Evolutionary conservation across 148 eudicot genomes (phyloP).

Genomic region (Drosera capensis): DNA sequence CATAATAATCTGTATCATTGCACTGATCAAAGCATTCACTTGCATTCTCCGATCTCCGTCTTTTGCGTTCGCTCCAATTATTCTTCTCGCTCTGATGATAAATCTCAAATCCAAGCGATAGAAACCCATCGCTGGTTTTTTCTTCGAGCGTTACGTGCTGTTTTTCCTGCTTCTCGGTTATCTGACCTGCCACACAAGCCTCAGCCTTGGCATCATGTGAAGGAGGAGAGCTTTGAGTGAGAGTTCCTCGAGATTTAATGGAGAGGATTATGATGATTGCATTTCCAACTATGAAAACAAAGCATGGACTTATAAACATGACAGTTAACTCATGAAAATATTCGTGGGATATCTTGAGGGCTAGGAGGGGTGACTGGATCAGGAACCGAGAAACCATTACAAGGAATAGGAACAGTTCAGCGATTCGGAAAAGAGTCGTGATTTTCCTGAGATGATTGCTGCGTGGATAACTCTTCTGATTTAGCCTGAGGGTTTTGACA

Average conservation of each 20-base stretch:
- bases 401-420: slow-evolving; percentile 45
- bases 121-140: not conserved
- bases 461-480: not conserved
- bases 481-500: not conserved
- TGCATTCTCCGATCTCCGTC: slow-evolving; percentile 26
- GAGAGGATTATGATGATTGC: slow-evolving; percentile 46
- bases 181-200: not conserved
- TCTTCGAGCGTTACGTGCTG: not conserved
- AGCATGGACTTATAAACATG: slow-evolving; percentile 34
- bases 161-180: not conserved
- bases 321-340: slow-evolving; percentile 18
- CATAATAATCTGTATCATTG: slow-evolving; percentile 6
- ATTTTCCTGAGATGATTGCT: not conserved
- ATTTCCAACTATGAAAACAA: slow-evolving; percentile 67
- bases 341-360: slow-evolving; percentile 28
- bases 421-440: slow-evolving; percentile 42
- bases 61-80: slow-evolving; percentile 15
- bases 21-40: slow-evolving; percentile 6
- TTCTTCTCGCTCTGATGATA: slow-evolving; percentile 38
- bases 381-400: slow-evolving; percentile 34
- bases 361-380: slow-evolving; percentile 21
- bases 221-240: not conserved
- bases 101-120: slow-evolving; percentile 8
- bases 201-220: not conserved
- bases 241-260: not conserved